Evolutionary conservation across 2,329 filamentous ascomycete genomes (phyloP).

Genomic region (Trichoderma asperellum): DNA sequence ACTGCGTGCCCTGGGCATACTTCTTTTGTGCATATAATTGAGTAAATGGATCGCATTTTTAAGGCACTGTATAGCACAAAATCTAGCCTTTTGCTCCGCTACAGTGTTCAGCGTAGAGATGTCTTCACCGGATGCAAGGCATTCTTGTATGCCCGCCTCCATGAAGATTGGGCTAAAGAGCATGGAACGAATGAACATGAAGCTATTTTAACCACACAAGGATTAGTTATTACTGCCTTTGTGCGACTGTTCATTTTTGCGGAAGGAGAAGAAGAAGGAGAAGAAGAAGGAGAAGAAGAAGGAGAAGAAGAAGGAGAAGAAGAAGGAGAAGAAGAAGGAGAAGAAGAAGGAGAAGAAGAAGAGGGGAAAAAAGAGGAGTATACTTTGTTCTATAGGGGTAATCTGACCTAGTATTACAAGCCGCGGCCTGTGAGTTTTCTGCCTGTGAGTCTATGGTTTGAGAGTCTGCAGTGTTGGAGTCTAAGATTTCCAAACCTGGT

Average conservation of each 20-base stretch:
- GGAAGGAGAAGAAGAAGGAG: neutral
- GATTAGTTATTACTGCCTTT: neutral
- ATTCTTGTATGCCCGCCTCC: slow-evolving; percentile 33
- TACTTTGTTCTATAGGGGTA: too few species aligned
- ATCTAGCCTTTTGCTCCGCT: slow-evolving; percentile 14
- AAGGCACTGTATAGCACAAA: slow-evolving; percentile 41
- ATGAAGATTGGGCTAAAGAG: slow-evolving; percentile 33
- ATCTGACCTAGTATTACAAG: slow-evolving; percentile 5
- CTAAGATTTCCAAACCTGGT: neutral
- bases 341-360: too few species aligned
- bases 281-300: neutral
- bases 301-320: neutral
- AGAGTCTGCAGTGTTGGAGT: too few species aligned
- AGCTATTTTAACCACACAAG: slow-evolving; percentile 4
- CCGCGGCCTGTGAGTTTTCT: neutral
- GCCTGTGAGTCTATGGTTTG: neutral
- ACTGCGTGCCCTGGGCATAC: slow-evolving; percentile 32
- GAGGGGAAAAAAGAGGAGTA: neutral
- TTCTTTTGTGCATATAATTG: slow-evolving; percentile 35
- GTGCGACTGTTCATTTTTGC: neutral
- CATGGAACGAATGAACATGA: slow-evolving; percentile 30
- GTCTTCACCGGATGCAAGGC: neutral
- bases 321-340: neutral
- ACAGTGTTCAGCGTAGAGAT: slow-evolving; percentile 24
- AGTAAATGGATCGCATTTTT: slow-evolving; percentile 38